Evolutionary conservation across 2,329 filamentous ascomycete genomes (phyloP).

Genomic region (Fusarium lateritium): DNA sequence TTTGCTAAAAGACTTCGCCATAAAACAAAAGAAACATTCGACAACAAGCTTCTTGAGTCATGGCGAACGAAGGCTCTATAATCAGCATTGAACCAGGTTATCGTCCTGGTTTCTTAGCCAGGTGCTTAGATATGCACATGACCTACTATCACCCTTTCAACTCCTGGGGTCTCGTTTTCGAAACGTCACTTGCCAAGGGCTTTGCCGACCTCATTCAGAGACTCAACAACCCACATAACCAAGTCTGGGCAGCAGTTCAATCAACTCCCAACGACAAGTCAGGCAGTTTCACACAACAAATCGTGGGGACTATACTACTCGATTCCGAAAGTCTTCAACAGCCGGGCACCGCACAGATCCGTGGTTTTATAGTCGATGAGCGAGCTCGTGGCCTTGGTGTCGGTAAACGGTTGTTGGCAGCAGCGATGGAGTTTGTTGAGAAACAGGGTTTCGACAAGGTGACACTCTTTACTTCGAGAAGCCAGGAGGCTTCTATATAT

Average conservation of each 20-base stretch:
- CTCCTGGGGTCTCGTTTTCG: slow-evolving; percentile 28
- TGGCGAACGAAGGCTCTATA: neutral
- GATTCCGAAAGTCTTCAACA: slow-evolving; percentile 22
- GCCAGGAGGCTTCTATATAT: slow-evolving; percentile 12
- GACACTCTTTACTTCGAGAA: slow-evolving; percentile 12
- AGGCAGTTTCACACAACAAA: slow-evolving; percentile 15
- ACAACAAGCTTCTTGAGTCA: neutral
- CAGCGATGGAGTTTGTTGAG: slow-evolving; percentile 30
- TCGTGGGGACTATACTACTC: slow-evolving; percentile 23
- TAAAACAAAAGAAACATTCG: accelerated
- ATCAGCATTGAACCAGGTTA: slow-evolving; percentile 30
- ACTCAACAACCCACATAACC: slow-evolving; percentile 29
- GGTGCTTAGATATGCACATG: slow-evolving; percentile 40
- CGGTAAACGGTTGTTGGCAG: slow-evolving; percentile 15
- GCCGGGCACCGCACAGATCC: slow-evolving; percentile 22
- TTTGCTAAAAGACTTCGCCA: neutral
- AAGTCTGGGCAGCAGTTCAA: slow-evolving; percentile 31
- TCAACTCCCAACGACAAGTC: neutral
- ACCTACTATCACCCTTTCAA: slow-evolving; percentile 29
- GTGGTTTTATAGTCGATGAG: slow-evolving; percentile 36
- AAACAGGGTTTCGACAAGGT: slow-evolving; percentile 21
- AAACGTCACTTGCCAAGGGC: slow-evolving; percentile 25
- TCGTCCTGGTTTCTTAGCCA: slow-evolving; percentile 31
- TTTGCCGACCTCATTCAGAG: slow-evolving; percentile 36
- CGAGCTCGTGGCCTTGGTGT: slow-evolving; percentile 26